Conservation (phyloP, 1,284 basidiomycete genomes). For the Kwoniella shivajii region DNA sequence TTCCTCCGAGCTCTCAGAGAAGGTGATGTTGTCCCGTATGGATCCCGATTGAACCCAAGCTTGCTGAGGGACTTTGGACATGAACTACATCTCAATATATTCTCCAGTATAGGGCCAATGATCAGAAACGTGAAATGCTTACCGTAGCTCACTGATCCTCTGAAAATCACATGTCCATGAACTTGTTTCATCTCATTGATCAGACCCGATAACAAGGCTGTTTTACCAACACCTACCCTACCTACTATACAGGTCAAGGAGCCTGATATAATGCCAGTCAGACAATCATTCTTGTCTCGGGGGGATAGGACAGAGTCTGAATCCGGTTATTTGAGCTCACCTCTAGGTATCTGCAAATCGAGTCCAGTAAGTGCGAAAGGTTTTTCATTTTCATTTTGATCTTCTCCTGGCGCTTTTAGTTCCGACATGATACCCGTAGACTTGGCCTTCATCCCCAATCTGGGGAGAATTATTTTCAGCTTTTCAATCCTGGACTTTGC, state of each 20-base stretch:
- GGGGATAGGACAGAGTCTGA: too few relatives aligned
- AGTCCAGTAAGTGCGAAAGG: constrained; percentile 11
- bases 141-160: constrained; percentile 67
- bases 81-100: too few relatives aligned
- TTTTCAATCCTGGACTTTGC: too few relatives aligned
- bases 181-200: constrained; percentile 76
- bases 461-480: too few relatives aligned
- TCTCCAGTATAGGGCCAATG: too few relatives aligned
- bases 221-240: constrained; percentile 45
- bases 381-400: neutral
- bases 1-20: constrained; percentile 22
- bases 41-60: constrained; percentile 74
- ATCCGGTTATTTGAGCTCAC: too few relatives aligned
- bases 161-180: constrained; percentile 64
- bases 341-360: constrained; percentile 11
- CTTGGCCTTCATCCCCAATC: too few relatives aligned
- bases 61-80: constrained; percentile 25
- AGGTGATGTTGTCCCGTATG: constrained; percentile 58
- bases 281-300: too few relatives aligned
- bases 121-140: too few relatives aligned
- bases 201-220: constrained; percentile 65
- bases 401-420: too few relatives aligned
- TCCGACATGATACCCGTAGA: neutral
- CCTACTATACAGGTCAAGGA: constrained; percentile 44
- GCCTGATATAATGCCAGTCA: too few relatives aligned